Percentiles rank a stretch among this genome's conserved stretches.
phyloP scores from a whole-genome alignment of 2,329 filamentous ascomycete species.

The Ploettnerulaceae sp. region DNA sequence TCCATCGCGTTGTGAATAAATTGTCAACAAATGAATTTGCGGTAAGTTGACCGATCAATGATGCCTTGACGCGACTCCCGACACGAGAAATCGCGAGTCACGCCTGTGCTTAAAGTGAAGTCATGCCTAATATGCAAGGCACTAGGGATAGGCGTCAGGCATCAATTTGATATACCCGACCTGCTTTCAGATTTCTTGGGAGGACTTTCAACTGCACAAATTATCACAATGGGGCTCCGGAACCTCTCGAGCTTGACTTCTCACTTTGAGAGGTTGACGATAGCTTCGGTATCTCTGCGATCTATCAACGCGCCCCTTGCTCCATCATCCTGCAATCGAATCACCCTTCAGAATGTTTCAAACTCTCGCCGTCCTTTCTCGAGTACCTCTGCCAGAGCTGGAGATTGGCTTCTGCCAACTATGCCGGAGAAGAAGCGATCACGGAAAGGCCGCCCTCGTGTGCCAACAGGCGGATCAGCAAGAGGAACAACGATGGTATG shows the following conservation, averaged over 20 bases:
- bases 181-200: no score
- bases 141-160: neutral
- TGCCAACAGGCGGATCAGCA: constrained; percentile 82
- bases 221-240: constrained; percentile 28
- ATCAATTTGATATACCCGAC: no score
- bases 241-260: constrained; percentile 28
- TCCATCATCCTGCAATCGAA: constrained; percentile 26
- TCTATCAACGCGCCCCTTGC: constrained; percentile 16
- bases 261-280: constrained; percentile 30
- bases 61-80: constrained; percentile 23
- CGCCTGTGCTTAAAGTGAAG: neutral
- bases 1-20: neutral
- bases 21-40: neutral
- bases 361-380: constrained; percentile 62
- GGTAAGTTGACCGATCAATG: neutral
- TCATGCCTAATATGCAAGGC: constrained; percentile 11
- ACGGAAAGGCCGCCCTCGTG: constrained; percentile 78
- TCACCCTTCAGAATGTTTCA: constrained; percentile 32
- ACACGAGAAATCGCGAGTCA: constrained; percentile 17
- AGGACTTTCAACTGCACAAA: no score
- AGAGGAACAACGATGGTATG: constrained; percentile 94
- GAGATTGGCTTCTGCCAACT: constrained; percentile 79
- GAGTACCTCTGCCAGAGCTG: constrained; percentile 53
- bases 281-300: constrained; percentile 34
- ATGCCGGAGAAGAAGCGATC: constrained; percentile 81